phyloP scores from a whole-genome alignment of 306 rosid species.

The Vicia faba region DNA sequence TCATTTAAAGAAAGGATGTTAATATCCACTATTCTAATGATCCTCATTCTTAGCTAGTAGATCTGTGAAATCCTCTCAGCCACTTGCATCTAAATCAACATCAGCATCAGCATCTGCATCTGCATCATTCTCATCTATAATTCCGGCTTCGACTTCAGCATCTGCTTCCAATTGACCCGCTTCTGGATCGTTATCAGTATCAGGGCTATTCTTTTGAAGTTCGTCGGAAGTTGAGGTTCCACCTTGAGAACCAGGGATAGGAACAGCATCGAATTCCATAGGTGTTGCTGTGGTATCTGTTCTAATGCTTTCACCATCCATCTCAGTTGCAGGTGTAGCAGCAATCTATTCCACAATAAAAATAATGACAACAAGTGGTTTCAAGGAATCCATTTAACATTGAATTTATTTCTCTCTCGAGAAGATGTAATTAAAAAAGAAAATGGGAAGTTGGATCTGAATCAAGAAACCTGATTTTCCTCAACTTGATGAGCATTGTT shows the following conservation, averaged over 20 bases:
- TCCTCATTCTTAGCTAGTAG: slow-evolving; percentile 8
- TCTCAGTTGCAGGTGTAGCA: slow-evolving; percentile 65
- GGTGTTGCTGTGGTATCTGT: slow-evolving; percentile 54
- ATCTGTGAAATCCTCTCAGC: slow-evolving; percentile 40
- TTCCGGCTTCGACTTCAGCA: slow-evolving; percentile 77
- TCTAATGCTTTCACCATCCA: slow-evolving; percentile 69
- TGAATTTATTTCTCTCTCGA: slow-evolving; percentile 13
- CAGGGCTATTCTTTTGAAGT: slow-evolving; percentile 76
- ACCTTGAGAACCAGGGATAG: slow-evolving; percentile 59
- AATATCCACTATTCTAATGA: slow-evolving; percentile 21
- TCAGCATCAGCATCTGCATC: slow-evolving; percentile 76
- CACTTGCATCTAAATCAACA: slow-evolving; percentile 67
- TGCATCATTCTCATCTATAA: slow-evolving; percentile 78
- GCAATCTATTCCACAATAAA: slow-evolving; percentile 46
- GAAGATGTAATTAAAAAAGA: neutral
- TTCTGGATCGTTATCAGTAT: slow-evolving; percentile 78
- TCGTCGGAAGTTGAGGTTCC: slow-evolving; percentile 67
- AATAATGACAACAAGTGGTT: neutral
- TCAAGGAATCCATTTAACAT: slow-evolving; percentile 4
- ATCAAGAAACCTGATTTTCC: slow-evolving; percentile 76
- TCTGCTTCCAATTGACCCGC: slow-evolving; percentile 85
- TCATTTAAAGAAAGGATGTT: slow-evolving; percentile 4
- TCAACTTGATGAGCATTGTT: slow-evolving; percentile 63
- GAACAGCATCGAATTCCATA: slow-evolving; percentile 60
- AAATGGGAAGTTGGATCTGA: slow-evolving; percentile 30